Evolutionary conservation across 2,329 filamentous ascomycete species (phyloP), one percentile per base, ranked within the genome.

Genomic region (Cucurbitaria berberidis): DNA sequence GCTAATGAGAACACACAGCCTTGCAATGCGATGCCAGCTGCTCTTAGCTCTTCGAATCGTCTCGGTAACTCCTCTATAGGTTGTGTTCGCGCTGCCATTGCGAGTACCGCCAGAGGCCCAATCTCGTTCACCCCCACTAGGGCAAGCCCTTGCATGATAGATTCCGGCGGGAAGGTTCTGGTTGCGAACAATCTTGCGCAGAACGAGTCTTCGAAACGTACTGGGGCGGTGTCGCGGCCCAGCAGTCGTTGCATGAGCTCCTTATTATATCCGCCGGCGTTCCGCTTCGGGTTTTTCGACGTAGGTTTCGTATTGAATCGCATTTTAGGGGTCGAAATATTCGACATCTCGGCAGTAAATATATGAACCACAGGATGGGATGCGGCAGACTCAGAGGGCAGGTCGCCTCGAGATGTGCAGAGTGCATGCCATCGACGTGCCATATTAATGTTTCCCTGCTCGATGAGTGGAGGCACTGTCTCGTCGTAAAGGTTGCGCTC

Each of bases 151-250:
- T 84, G 84, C 48, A 96, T 85, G 22, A 91, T 85, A 60, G 88
- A 84, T 50, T 93, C 86, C 9, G 92, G 79, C 1, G 87, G 84
- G 19, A 95, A 82, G 72, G 90, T 89, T 51, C 81, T 87, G 1
- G 87, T 89, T 9, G 92, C 92, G 70, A 96, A 93, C 77, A 91
- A 86, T 58, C 87, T 84, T n/a, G 92, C 89, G 16, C 89, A 88
- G 26, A 96, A 82, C 0, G 79, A 76, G 70, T 95, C 90, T 65
- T 75, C 72, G 41, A 81, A 72, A 34, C 76, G 70, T 32, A 80
- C 78, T n/a, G 76, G 74, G 27, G 75, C 76, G 47, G 77, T 75
- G 24, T 78, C 76, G 30, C 77, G 74, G 15, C 78, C 78, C 8
- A 72, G 53, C 16, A 77, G 59, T 15, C 66, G 64, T 16, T 62